Evolutionary conservation across 2,329 filamentous ascomycete genomes (phyloP), one percentile per base, ranked within the genome.

Genomic region (Sporothrix schenckii): DNA sequence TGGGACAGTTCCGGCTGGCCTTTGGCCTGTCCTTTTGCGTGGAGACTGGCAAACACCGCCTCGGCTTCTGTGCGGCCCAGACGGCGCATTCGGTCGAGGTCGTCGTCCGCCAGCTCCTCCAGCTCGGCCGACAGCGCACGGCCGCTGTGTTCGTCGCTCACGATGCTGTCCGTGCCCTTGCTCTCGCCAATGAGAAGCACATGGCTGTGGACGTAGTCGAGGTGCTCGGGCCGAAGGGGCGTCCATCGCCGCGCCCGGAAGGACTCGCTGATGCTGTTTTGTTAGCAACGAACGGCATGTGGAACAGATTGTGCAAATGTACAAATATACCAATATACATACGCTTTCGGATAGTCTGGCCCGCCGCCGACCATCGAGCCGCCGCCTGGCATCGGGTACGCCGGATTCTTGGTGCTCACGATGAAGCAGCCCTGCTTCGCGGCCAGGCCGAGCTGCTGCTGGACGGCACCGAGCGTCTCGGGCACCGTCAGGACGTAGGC

Each of bases 401-500:
- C 84, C 0, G 93, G 93, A 75, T 96, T 97, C 81, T 93, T 93
- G 41, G 91, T 88, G 74, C 89, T 92, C 68, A 94, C 79, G 68
- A 94, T 86, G 79, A 93, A 97, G 78, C 90, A 92, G 0, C 92
- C 93, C 74, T 89, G 88, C 44, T 87, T 80, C 52, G 85, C 83
- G 49, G 27, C 16, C 7, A 97, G 78, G 0, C 93, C 93, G 14
- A 97, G 84, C 70, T 92, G 89, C 52, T 87, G 83, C 79, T 97
- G 93, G 0, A 95, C 84, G 66, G 92, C 87, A 0, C 89, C 90
- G 1, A 92, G 77, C 71, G 91, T 81, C 3, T 85, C 81, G 0
- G 93, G 92, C 39, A 94, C 84, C 0, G 92, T 97, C 63, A 93
- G 81, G 71, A 93, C 86, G 76, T 97, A 97, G 0, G 86, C 91